Percentiles rank a stretch among this genome's conserved stretches.
Evolutionary conservation across 768 basidiomycete genomes (phyloP).

Genomic region (Kwoniella bestiolae): DNA sequence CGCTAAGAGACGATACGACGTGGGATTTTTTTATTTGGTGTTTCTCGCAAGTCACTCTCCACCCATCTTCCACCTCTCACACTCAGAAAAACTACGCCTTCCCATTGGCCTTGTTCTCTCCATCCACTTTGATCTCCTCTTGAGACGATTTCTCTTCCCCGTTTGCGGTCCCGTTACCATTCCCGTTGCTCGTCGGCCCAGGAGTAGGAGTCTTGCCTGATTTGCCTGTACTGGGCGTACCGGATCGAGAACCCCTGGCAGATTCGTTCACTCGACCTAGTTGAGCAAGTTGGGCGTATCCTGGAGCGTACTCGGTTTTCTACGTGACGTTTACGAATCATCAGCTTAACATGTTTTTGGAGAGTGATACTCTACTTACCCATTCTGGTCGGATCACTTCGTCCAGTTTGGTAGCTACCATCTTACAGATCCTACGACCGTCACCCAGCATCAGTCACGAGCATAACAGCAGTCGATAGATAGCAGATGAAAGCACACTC

Average conservation of each 20-base stretch:
- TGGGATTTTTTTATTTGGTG: no score
- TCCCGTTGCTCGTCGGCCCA: background rate
- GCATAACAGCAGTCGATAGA: no score
- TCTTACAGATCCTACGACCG: slow-evolving; percentile 41
- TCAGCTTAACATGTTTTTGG: no score
- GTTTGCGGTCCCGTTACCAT: slow-evolving; percentile 1
- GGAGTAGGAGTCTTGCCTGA: background rate
- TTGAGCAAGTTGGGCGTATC: slow-evolving; percentile 32
- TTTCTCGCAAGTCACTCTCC: no score
- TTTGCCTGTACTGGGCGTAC: slow-evolving; percentile 21
- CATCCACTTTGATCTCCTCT: background rate
- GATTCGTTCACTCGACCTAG: slow-evolving; percentile 32
- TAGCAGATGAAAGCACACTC: slow-evolving; percentile 13
- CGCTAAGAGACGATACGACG: no score
- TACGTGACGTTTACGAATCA: no score
- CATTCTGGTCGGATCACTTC: slow-evolving; percentile 52
- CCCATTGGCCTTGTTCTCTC: background rate
- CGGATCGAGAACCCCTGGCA: slow-evolving; percentile 22
- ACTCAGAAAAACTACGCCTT: background rate
- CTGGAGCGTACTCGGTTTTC: slow-evolving; percentile 35
- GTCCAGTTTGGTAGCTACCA: slow-evolving; percentile 42
- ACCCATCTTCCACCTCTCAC: no score
- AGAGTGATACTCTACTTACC: no score
- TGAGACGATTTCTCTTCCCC: background rate
- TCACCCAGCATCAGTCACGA: background rate